A percentile compares a stretch with the other conserved stretches of the same genome.
Evolutionary conservation across 495 filamentous ascomycete species (phyloP).

Genomic region (Neurospora terricola): DNA sequence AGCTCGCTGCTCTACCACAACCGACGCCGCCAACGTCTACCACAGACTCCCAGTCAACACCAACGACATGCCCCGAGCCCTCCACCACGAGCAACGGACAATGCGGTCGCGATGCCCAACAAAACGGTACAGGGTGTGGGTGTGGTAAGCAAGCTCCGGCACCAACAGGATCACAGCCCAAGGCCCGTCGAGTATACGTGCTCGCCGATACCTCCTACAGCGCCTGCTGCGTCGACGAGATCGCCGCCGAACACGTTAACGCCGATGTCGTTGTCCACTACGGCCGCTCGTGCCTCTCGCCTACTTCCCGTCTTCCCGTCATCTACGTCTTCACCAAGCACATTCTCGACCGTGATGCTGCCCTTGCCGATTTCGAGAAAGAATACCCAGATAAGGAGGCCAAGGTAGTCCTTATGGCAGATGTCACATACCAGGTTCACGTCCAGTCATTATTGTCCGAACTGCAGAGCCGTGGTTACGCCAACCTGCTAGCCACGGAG

Average conservation of each 20-base stretch:
- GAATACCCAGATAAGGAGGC: slow-evolving; percentile 53
- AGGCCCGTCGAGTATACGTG: slow-evolving; percentile 50
- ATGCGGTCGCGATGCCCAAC: neutral
- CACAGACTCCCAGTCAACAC: neutral
- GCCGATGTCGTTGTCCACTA: slow-evolving; percentile 94
- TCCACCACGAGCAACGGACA: neutral
- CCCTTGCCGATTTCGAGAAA: slow-evolving; percentile 52
- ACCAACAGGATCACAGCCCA: slow-evolving; percentile 4
- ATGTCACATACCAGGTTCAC: slow-evolving; percentile 75
- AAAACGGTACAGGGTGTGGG: neutral
- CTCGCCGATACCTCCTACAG: slow-evolving; percentile 95
- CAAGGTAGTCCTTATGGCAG: slow-evolving; percentile 76
- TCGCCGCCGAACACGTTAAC: slow-evolving; percentile 87
- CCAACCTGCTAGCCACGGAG: slow-evolving; percentile 54
- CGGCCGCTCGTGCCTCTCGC: slow-evolving; percentile 83
- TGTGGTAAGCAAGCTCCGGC: neutral
- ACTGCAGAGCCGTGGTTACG: slow-evolving; percentile 55
- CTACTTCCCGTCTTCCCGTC: slow-evolving; percentile 78
- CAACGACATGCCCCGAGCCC: neutral
- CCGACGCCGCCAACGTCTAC: neutral
- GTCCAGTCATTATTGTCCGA: slow-evolving; percentile 41
- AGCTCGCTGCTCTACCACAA: slow-evolving; percentile 32
- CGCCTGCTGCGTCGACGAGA: slow-evolving; percentile 93
- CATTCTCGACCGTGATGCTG: slow-evolving; percentile 45
- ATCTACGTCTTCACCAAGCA: slow-evolving; percentile 84